Base-by-base conservation (phyloP, 345 rosid genomes). In the Populus nigra region DNA sequence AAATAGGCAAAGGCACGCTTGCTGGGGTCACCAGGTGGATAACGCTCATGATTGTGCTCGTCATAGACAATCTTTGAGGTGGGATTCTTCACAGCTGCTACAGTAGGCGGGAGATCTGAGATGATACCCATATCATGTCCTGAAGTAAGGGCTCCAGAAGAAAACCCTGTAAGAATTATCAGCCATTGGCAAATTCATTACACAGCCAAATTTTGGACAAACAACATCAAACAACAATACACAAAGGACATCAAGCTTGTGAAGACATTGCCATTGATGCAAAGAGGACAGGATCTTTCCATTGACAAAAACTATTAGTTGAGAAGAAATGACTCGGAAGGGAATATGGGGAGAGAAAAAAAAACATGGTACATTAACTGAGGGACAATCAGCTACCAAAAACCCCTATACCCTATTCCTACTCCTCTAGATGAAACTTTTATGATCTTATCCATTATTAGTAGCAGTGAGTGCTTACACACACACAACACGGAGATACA, bases 1-100 rank as follows among this genome's bases (percentile, higher is more conserved):
- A 94, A 94, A 77, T 92, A 94, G 23, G 98, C 98, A 76, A 94
- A 94, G n/a, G 98, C 98, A 8, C 98, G 90, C 86, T 92, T 94
- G 91, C 92, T 91, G 43, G 97, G 96, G 68, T 92, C 98, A 71
- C 97, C 98, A 49, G 98, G 97, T 57, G 98, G 92, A 82, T 76
- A 91, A 78, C 97, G 94, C 83, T 92, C 96, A 53, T 94, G 97
- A 80, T 91, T 92, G 77, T 87, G 82, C 81, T 92, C 89, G 50
- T 92, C 97, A 75, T 94, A 94, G n/a, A 89, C 89, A 68, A 94
- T 91, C 85, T 89, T 94, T 8, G 96, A 85, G 74, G 87, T 88
- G 38, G 96, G 96, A 69, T 89, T 91, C 86, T 92, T 92, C 74
- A 92, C 75, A 36, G 97, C 98, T 11, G 86, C 91, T 2, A 88